Percentiles rank a stretch among this genome's conserved stretches.
Conservation (phyloP, 306 rosid species). For the Adenanthera pavonina region DNA sequence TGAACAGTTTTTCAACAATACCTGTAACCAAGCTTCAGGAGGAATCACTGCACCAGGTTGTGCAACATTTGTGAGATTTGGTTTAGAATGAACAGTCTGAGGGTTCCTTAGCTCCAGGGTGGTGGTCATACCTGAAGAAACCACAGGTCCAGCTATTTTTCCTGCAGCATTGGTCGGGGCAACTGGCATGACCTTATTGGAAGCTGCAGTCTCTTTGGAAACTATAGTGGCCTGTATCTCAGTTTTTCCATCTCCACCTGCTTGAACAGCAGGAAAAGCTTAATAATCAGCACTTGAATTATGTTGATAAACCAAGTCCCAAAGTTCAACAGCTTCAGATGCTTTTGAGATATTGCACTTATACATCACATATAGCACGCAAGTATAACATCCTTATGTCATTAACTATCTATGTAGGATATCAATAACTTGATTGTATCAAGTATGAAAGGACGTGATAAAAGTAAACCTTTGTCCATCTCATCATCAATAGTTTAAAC, state of each 20-base stretch:
- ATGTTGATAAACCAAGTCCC: slow-evolving; percentile 1
- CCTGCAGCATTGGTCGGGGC: slow-evolving; percentile 48
- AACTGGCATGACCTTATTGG: slow-evolving; percentile 46
- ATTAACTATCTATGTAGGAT: background rate
- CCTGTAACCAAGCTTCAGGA: slow-evolving; percentile 79
- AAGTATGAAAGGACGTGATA: background rate
- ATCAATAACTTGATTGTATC: slow-evolving; percentile 8
- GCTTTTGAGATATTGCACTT: background rate
- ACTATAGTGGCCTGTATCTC: slow-evolving; percentile 51
- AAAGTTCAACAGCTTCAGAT: slow-evolving; percentile 12
- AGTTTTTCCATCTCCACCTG: slow-evolving; percentile 70
- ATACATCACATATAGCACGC: slow-evolving; percentile 3
- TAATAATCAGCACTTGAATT: slow-evolving; percentile 19
- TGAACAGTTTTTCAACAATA: slow-evolving; percentile 30
- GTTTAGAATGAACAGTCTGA: slow-evolving; percentile 46
- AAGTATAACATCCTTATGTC: background rate
- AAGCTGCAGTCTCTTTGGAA: slow-evolving; percentile 50
- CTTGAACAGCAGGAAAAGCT: slow-evolving; percentile 35
- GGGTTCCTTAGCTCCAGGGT: slow-evolving; percentile 71
- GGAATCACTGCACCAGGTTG: slow-evolving; percentile 65
- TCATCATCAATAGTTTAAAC: slow-evolving; percentile 2
- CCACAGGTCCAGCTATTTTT: slow-evolving; percentile 55
- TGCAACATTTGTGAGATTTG: slow-evolving; percentile 43
- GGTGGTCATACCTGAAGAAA: slow-evolving; percentile 70
- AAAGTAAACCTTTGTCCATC: background rate